Base-by-base conservation (phyloP, 306 rosid genomes). In the Benincasa hispida region DNA sequence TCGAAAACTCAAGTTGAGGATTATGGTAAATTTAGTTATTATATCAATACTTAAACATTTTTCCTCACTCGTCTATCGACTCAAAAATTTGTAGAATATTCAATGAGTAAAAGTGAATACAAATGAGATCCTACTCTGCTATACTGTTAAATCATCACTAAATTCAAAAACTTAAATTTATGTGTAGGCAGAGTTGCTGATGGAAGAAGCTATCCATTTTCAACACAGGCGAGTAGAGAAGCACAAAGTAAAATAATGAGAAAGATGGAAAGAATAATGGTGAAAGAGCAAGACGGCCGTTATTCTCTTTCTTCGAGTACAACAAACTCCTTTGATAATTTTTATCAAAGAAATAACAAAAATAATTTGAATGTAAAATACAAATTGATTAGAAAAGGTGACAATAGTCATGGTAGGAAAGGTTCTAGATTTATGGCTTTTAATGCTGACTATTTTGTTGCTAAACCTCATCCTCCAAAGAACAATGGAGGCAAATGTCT, bases 381-480 rank as follows among this genome's bases (percentile, higher is more conserved):
- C 32, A 41, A 67, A 21, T 45, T 22, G 12, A 12, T 47, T 72
- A 5, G 11, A 6, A 37, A 41, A 35, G 21, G 50, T 35, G 67
- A 13, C 13, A 37, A 37, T 3, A 3, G n/a, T 34, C 5, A 10
- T 12, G 19, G 3, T 30, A n/a, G 18, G 28, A 1, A 76, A 39
- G 32, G 10, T 19, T 42, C 79, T 8, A 27, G 47, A n/a, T 42
- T 76, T 59, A 30, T 76, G 28, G 24, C 32, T 76, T 60, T 25
- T 28, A 61, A 28, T 60, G 79, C 79, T 4, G 79, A 76, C 47
- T 76, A 76, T 76, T 42, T 25, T 45, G 79, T 59, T 1, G 42
- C 79, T 41, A 76, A 47, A 60, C 67, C 79, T 42, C 79, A 76
- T 47, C 79, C 79, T 60, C 79, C 79, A 24, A 76, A 39, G 57